Base-by-base conservation (phyloP, 148 eudicot species). In the Nepenthes mirabilis region DNA sequence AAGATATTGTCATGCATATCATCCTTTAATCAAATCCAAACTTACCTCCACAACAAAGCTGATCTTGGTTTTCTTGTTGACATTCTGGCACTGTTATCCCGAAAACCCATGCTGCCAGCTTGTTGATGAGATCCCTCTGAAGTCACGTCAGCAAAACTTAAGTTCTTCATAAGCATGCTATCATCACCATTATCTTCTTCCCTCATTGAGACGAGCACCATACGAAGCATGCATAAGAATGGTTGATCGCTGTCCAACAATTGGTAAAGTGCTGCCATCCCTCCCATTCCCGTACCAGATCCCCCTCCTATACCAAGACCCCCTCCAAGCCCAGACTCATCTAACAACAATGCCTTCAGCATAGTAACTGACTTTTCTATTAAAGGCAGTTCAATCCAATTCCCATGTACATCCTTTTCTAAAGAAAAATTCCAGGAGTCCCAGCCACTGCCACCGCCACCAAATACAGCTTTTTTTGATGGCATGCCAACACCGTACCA, bases 221-320 rank as follows among this genome's bases (percentile, higher is more conserved):
- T 94, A 11, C 99, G 87, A 47, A 94, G 97, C 95, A 94, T 94
- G 80, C 97, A 89, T 48, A 94, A 65, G 72, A 94, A 94, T 37
- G 99, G 99, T 63, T 94, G 99, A 68, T 94, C 99, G 76, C 99
- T 89, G 66, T 94, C 99, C 74, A 94, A 70, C 81, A 94, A 76
- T 69, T 86, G 97, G 72, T 89, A 94, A 54, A 89, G 89, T 14
- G 97, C 83, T 48, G 95, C 67, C 99, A 94, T 86, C 59, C 96
- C 97, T 55, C 99, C 99, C 97, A 94, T 89, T 70, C 99, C 99
- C 55, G 99, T 94, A 69, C 99, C 99, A 63, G 99, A 94, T 66
- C 97, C 99, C 65, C 99, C 99, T 47, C 99, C 95, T 62, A 89
- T 86, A 57, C 97, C 99, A 66, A 94, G 87, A 61, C 99, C 99